Conservation (phyloP, 768 basidiomycete species). For the Candolleomyces eurysporus region DNA sequence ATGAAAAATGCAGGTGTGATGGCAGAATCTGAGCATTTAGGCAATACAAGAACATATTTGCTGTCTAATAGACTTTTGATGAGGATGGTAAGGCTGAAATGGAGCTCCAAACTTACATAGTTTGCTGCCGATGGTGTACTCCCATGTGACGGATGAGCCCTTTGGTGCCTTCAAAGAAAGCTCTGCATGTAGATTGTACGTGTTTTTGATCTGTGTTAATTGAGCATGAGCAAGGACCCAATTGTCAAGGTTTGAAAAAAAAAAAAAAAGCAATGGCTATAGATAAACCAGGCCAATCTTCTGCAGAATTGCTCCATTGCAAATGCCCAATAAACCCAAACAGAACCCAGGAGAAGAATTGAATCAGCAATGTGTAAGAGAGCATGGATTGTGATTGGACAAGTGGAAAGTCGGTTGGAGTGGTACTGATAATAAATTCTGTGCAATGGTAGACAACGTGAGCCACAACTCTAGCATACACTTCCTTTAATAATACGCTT, state of each 20-base stretch:
- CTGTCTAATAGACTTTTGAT: background rate
- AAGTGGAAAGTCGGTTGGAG: no score
- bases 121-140: background rate
- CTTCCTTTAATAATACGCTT: no score
- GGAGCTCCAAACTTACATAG: background rate
- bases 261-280: constrained; percentile 29
- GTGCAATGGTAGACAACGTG: no score
- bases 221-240: background rate
- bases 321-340: background rate
- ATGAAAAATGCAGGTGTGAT: background rate
- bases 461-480: no score
- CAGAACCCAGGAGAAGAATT: no score
- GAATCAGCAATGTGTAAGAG: no score
- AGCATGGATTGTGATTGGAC: no score
- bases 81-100: no score
- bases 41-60: background rate
- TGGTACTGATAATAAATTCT: no score
- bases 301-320: constrained; percentile 37
- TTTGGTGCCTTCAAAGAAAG: background rate
- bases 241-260: constrained; percentile 11
- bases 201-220: background rate
- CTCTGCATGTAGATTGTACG: background rate
- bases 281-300: constrained; percentile 20
- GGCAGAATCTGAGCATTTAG: background rate
- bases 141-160: background rate